Evolutionary conservation across 108 stramenopile genomes (phyloP).

Genomic region (Stephanodiscus triporus): DNA sequence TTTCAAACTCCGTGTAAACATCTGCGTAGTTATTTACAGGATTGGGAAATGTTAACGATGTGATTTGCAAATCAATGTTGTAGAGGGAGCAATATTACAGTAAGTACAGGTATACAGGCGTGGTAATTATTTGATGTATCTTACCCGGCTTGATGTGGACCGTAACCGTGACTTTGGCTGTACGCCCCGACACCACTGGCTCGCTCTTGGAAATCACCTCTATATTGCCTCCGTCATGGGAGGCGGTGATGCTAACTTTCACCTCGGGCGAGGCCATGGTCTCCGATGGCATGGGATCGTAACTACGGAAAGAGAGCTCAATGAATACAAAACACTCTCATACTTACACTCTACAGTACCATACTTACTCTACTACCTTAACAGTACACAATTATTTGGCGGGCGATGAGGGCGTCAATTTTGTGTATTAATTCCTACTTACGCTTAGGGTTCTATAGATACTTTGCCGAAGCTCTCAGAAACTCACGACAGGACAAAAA

Average conservation of each 20-base stretch:
- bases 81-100: background rate
- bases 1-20: conserved; percentile 73
- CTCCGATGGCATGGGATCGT: too few species aligned
- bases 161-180: conserved; percentile 34
- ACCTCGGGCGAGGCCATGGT: conserved; percentile 1
- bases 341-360: background rate
- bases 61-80: background rate
- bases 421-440: too few species aligned
- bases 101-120: background rate
- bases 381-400: too few species aligned
- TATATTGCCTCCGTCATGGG: conserved; percentile 87
- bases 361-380: too few species aligned
- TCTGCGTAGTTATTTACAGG: conserved; percentile 51
- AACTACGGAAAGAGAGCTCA: too few species aligned
- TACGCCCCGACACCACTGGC: conserved; percentile 49
- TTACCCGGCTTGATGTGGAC: conserved; percentile 26
- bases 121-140: too few species aligned
- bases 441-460: too few species aligned
- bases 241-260: conserved; percentile 64
- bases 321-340: background rate
- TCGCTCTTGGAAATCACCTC: conserved; percentile 34
- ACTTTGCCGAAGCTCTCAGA: too few species aligned
- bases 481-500: too few species aligned
- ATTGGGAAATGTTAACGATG: background rate
- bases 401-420: too few species aligned